phyloP scores from a whole-genome alignment of 2,329 filamentous ascomycete species.

The Helicocarpus griseus region DNA sequence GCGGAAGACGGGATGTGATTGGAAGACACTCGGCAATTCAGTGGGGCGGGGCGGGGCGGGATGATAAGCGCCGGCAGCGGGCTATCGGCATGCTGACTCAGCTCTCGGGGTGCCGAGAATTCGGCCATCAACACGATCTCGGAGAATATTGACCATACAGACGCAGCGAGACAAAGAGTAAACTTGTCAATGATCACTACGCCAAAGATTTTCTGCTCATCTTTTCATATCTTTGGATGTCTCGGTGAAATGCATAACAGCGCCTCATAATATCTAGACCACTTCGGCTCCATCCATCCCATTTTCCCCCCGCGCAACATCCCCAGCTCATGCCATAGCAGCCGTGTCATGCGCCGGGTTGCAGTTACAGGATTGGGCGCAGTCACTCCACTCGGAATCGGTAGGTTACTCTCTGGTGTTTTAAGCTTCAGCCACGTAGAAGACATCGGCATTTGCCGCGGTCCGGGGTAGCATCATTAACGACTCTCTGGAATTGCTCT shows the following conservation, averaged over 20 bases:
- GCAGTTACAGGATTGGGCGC: conserved; percentile 77
- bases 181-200: too few relatives aligned
- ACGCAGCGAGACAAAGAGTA: too few relatives aligned
- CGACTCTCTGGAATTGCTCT: too few relatives aligned
- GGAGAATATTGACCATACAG: too few relatives aligned
- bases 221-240: neutral
- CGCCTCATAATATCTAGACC: neutral
- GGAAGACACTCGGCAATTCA: neutral
- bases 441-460: too few relatives aligned
- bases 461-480: too few relatives aligned
- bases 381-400: conserved; percentile 74
- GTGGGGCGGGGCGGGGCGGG: neutral
- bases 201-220: too few relatives aligned
- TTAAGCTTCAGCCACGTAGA: too few relatives aligned
- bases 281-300: neutral
- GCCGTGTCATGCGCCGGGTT: conserved; percentile 48
- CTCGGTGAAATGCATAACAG: neutral
- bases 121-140: too few relatives aligned
- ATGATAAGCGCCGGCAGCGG: neutral
- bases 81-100: neutral
- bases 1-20: neutral
- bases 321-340: neutral
- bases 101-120: neutral
- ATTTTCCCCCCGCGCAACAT: neutral
- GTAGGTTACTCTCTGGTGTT: conserved; percentile 26